Evolutionary conservation across 2,329 filamentous ascomycete genomes (phyloP).

Genomic region (Orbilia blumenaviensis): DNA sequence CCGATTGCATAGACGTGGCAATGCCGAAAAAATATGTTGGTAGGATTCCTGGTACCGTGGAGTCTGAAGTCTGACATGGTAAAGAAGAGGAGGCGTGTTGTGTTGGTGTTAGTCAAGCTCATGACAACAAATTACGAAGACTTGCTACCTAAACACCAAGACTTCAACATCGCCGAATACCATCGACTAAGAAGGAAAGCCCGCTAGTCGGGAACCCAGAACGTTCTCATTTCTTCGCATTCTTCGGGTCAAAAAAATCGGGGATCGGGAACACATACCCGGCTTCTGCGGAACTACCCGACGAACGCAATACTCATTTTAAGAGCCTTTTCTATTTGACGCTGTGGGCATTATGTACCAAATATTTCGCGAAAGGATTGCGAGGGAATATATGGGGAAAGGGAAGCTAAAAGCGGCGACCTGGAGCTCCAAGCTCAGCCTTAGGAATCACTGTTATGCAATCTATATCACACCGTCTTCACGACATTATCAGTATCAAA

Average conservation of each 20-base stretch:
- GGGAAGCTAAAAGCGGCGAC: slow-evolving; percentile 36
- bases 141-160: slow-evolving; percentile 17
- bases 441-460: slow-evolving; percentile 50
- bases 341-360: neutral
- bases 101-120: slow-evolving; percentile 18
- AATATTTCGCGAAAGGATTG: neutral
- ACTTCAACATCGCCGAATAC: slow-evolving; percentile 11
- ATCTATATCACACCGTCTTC: slow-evolving; percentile 16
- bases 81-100: slow-evolving; percentile 20
- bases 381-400: slow-evolving; percentile 9
- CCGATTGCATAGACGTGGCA: slow-evolving; percentile 9
- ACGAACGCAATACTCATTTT: neutral
- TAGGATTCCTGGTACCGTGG: neutral
- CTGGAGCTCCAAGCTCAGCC: slow-evolving; percentile 30
- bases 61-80: neutral
- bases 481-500: slow-evolving; percentile 17
- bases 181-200: slow-evolving; percentile 11
- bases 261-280: slow-evolving; percentile 27
- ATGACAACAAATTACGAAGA: slow-evolving; percentile 17
- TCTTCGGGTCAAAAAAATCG: neutral
- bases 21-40: neutral
- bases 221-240: slow-evolving; percentile 1
- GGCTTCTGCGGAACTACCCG: slow-evolving; percentile 22
- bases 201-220: neutral
- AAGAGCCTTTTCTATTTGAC: neutral